A percentile compares a stretch with the other conserved stretches of the same genome.
These are phyloP conservation scores for Ophiocytium majus DNA, from an alignment of 352 stramenopile species.

Conservation along the genomic window DNA sequence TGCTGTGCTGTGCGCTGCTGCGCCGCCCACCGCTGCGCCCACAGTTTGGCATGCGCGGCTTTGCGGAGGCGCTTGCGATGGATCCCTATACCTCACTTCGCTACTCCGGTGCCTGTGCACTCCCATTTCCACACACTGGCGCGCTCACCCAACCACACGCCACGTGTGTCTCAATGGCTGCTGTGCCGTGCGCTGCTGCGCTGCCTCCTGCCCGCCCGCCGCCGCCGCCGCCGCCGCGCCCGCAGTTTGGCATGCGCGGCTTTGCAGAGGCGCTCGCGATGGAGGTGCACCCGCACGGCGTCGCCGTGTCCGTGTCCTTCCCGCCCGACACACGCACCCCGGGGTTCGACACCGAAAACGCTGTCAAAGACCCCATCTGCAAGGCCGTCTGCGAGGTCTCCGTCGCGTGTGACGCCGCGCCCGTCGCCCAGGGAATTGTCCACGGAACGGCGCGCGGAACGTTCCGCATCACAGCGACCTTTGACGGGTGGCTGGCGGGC, in stretches of 20 bases:
- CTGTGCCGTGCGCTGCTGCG: too few species aligned
- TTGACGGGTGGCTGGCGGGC: slow-evolving; percentile 67
- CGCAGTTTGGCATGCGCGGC: slow-evolving; percentile 73
- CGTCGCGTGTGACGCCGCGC: not conserved
- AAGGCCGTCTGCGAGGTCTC: not conserved
- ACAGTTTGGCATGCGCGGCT: slow-evolving; percentile 74
- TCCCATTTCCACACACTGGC: too few species aligned
- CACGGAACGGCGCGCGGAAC: slow-evolving; percentile 57
- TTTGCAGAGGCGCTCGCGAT: slow-evolving; percentile 80
- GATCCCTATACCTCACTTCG: too few species aligned
- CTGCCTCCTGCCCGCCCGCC: too few species aligned
- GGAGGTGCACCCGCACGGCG: slow-evolving; percentile 70
- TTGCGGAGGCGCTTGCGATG: slow-evolving; percentile 79
- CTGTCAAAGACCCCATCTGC: slow-evolving; percentile 28
- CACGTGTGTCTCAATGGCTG: too few species aligned
- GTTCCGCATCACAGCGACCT: slow-evolving; percentile 64
- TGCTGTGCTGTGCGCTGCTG: too few species aligned
- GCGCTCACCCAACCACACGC: too few species aligned
- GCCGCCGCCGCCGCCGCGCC: not conserved
- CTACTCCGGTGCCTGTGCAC: too few species aligned
- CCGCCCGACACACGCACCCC: slow-evolving; percentile 81
- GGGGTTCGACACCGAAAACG: slow-evolving; percentile 70
- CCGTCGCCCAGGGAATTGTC: slow-evolving; percentile 64
- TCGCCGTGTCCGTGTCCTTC: slow-evolving; percentile 78
- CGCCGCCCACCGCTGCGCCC: not conserved